These are phyloP conservation scores for Rosa rugosa DNA, from an alignment of 306 rosid species.

Conservation along the genomic window DNA sequence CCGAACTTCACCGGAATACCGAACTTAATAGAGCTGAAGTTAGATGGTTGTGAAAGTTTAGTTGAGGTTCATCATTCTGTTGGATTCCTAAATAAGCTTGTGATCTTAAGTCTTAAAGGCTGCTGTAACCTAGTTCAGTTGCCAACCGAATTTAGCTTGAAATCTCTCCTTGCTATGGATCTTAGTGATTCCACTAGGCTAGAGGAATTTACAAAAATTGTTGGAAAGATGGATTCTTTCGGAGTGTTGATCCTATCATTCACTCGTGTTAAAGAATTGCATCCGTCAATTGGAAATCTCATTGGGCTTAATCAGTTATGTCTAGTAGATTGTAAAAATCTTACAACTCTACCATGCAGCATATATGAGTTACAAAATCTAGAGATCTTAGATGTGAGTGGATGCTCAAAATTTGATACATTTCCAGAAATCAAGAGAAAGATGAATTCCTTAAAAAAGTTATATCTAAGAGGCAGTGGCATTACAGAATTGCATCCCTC, in stretches of 20 bases:
- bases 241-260: too few species aligned
- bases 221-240: neutral
- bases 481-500: too few species aligned
- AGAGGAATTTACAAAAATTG: neutral
- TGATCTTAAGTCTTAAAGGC: neutral
- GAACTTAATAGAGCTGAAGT: neutral
- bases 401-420: too few species aligned
- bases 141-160: constrained; percentile 1
- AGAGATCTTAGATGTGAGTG: too few species aligned
- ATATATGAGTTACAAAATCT: too few species aligned
- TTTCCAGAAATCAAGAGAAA: too few species aligned
- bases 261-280: too few species aligned
- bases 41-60: neutral
- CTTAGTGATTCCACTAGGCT: neutral
- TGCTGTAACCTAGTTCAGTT: neutral
- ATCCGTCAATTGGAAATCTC: too few species aligned
- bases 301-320: too few species aligned
- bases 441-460: neutral
- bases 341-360: too few species aligned
- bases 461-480: too few species aligned
- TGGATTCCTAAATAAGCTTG: constrained; percentile 5
- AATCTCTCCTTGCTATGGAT: neutral
- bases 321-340: too few species aligned
- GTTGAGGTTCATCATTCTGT: neutral
- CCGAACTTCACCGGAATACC: neutral